Percentiles rank a stretch among this genome's conserved stretches.
Conservation (phyloP, 78 protist genomes). For the Trichosphaerium sp. region DNA sequence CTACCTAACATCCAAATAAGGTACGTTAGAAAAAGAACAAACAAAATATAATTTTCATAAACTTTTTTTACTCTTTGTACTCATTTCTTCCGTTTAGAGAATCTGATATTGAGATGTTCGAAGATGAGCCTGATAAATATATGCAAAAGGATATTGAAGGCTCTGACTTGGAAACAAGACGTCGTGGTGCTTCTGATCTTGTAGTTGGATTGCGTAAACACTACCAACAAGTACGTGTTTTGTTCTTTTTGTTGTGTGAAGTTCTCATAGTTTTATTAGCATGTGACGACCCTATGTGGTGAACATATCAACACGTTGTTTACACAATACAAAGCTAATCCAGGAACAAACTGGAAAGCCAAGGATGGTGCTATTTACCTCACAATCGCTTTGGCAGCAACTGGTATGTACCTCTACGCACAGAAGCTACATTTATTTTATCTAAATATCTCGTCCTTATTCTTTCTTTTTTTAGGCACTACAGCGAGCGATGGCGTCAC, state of each 20-base stretch:
- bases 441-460: not conserved
- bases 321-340: not conserved
- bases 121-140: slow-evolving; percentile 67
- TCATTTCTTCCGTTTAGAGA: slow-evolving; percentile 8
- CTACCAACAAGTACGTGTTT: slow-evolving; percentile 52
- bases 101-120: slow-evolving; percentile 70
- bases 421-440: slow-evolving; percentile 6
- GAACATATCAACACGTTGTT: slow-evolving; percentile 12
- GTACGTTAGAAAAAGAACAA: too few relatives aligned
- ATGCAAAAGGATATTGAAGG: slow-evolving; percentile 88
- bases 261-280: too few relatives aligned
- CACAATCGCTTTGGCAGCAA: slow-evolving; percentile 73
- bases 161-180: slow-evolving; percentile 72
- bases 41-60: too few relatives aligned
- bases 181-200: slow-evolving; percentile 71
- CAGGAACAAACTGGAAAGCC: slow-evolving; percentile 49
- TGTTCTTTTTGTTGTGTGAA: too few relatives aligned
- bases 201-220: slow-evolving; percentile 66
- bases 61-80: not conserved
- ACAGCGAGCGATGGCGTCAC: slow-evolving; percentile 16
- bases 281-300: too few relatives aligned
- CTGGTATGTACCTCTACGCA: not conserved
- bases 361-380: slow-evolving; percentile 86
- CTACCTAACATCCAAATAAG: slow-evolving; percentile 66
- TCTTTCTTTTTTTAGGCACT: not conserved